Evolutionary conservation across 2,329 filamentous ascomycete species (phyloP).

Genomic region (Fusarium lyarnte): DNA sequence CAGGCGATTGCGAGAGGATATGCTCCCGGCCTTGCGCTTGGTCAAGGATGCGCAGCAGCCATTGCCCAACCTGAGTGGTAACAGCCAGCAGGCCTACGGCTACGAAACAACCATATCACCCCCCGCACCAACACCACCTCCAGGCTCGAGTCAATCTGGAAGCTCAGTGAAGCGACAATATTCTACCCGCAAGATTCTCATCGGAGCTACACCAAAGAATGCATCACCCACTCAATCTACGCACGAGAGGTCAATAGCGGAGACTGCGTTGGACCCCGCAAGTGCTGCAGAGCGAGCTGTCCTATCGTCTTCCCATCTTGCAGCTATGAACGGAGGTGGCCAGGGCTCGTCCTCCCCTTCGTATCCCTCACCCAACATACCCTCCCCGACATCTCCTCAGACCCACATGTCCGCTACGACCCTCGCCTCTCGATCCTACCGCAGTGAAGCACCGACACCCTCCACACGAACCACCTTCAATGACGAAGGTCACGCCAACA

Average conservation of each 20-base stretch:
- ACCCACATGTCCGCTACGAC: constrained; percentile 63
- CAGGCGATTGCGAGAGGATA: constrained; percentile 86
- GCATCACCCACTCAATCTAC: constrained; percentile 77
- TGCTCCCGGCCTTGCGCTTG: constrained; percentile 88
- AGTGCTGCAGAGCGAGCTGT: constrained; percentile 74
- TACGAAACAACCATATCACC: constrained; percentile 64
- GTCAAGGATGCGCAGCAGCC: constrained; percentile 93
- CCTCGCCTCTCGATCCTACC: constrained; percentile 70
- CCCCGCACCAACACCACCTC: constrained; percentile 65
- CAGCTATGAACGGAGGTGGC: constrained; percentile 72
- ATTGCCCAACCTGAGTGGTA: constrained; percentile 65
- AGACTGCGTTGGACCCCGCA: constrained; percentile 73
- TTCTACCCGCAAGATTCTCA: constrained; percentile 78
- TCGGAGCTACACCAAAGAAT: constrained; percentile 78
- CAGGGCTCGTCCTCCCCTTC: constrained; percentile 64
- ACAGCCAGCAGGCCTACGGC: constrained; percentile 55
- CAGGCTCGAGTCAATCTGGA: constrained; percentile 56
- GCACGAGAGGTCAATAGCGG: constrained; percentile 72
- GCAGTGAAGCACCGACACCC: constrained; percentile 63
- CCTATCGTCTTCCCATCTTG: constrained; percentile 74
- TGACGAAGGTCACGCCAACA: constrained; percentile 55
- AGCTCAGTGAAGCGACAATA: constrained; percentile 74
- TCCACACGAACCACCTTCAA: constrained; percentile 66
- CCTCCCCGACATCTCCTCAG: constrained; percentile 75
- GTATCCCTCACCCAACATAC: constrained; percentile 72